These are phyloP conservation scores for Neopestalotiopsis clavispora DNA, from an alignment of 2,329 filamentous ascomycete genomes.

Conservation along the genomic window DNA sequence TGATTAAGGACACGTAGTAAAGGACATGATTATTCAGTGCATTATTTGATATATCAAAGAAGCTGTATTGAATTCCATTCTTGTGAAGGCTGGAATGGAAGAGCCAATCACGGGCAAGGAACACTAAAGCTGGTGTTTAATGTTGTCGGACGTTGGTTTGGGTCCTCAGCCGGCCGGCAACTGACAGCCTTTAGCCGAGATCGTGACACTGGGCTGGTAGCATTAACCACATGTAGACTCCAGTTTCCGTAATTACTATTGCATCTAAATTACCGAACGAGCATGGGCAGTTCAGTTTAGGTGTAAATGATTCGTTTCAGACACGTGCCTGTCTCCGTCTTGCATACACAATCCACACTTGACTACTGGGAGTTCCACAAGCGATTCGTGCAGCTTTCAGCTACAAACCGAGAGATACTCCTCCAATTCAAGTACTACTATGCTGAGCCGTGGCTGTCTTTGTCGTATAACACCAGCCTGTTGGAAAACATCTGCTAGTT, in stretches of 20 bases:
- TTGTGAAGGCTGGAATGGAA: too few species aligned
- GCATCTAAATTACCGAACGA: background rate
- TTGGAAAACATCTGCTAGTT: background rate
- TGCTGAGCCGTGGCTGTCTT: background rate
- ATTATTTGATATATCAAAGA: too few species aligned
- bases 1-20: too few species aligned
- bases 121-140: too few species aligned
- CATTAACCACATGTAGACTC: background rate
- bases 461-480: background rate
- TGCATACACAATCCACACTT: background rate
- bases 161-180: background rate
- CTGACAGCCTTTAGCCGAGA: background rate
- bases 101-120: too few species aligned
- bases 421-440: background rate
- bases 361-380: background rate
- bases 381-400: background rate
- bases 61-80: too few species aligned
- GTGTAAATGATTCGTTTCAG: background rate
- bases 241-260: background rate
- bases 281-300: background rate
- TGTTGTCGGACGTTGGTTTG: background rate
- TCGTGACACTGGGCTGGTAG: background rate
- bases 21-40: too few species aligned
- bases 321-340: background rate
- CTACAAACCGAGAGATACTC: too few species aligned